Evolutionary conservation across 2,329 filamentous ascomycete species (phyloP).

Genomic region (Hypoxylon sp.): DNA sequence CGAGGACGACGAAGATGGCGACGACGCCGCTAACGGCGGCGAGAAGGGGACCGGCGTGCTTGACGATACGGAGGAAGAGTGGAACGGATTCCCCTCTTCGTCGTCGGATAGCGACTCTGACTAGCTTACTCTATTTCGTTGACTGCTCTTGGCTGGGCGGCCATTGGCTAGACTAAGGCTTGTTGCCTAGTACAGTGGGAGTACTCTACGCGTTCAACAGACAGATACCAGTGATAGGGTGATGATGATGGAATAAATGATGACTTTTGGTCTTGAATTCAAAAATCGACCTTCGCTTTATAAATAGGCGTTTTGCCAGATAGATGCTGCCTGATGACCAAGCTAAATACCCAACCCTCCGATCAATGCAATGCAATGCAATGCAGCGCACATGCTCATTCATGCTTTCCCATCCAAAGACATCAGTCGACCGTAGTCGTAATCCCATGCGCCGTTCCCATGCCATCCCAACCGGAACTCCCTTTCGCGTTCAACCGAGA

Average conservation of each 20-base stretch:
- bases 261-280: background rate
- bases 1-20: slow-evolving; percentile 53
- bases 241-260: slow-evolving; percentile 18
- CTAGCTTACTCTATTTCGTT: slow-evolving; percentile 13
- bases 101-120: slow-evolving; percentile 48
- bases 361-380: slow-evolving; percentile 6
- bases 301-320: background rate
- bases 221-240: slow-evolving; percentile 8
- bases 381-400: slow-evolving; percentile 8
- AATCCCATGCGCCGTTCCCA: slow-evolving; percentile 15
- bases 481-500: background rate
- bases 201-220: background rate
- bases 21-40: slow-evolving; percentile 50
- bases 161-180: background rate
- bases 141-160: background rate
- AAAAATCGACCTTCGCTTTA: background rate
- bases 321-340: background rate
- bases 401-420: background rate
- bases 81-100: slow-evolving; percentile 66
- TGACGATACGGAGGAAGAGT: slow-evolving; percentile 67
- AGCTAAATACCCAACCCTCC: background rate
- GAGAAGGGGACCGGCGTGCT: slow-evolving; percentile 45
- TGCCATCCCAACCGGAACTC: slow-evolving; percentile 14
- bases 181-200: background rate
- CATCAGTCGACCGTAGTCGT: background rate